These are phyloP conservation scores for Penicillium sp. DNA, from an alignment of 2,329 filamentous ascomycete genomes.

Conservation along the genomic window DNA sequence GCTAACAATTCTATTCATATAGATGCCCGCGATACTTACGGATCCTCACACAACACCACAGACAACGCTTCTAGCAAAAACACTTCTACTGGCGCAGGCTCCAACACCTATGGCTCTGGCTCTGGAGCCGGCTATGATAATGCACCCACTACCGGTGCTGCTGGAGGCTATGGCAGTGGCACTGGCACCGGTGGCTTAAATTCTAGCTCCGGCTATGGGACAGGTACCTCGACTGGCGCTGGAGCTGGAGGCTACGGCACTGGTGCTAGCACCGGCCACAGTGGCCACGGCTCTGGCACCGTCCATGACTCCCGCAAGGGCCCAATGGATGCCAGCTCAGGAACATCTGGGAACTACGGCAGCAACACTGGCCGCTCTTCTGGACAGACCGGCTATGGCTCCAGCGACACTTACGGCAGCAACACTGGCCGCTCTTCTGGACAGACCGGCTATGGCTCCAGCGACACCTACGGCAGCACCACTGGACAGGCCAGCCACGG, in stretches of 20 bases:
- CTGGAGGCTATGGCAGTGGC: neutral
- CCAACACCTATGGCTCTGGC: conserved; percentile 10
- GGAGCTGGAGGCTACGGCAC: neutral
- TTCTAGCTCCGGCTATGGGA: conserved; percentile 1
- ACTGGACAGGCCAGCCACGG: neutral
- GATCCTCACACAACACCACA: conserved; percentile 2
- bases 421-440: neutral
- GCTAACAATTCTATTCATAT: neutral
- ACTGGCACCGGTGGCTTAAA: neutral
- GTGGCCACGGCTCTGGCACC: neutral
- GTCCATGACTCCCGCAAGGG: conserved; percentile 5
- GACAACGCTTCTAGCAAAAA: neutral
- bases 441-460: neutral
- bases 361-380: neutral
- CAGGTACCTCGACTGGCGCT: neutral
- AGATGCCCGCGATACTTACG: conserved; percentile 9
- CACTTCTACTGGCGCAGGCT: conserved; percentile 1
- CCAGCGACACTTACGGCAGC: neutral
- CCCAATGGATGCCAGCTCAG: neutral
- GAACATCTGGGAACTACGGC: conserved; percentile 1
- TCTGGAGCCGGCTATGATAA: conserved; percentile 4
- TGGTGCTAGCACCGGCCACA: neutral
- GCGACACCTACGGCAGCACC: neutral
- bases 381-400: neutral
- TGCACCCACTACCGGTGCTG: neutral